Evolutionary conservation across 306 rosid species (phyloP), one percentile per base, ranked within the genome.

Genomic region (Luffa acutangula): DNA sequence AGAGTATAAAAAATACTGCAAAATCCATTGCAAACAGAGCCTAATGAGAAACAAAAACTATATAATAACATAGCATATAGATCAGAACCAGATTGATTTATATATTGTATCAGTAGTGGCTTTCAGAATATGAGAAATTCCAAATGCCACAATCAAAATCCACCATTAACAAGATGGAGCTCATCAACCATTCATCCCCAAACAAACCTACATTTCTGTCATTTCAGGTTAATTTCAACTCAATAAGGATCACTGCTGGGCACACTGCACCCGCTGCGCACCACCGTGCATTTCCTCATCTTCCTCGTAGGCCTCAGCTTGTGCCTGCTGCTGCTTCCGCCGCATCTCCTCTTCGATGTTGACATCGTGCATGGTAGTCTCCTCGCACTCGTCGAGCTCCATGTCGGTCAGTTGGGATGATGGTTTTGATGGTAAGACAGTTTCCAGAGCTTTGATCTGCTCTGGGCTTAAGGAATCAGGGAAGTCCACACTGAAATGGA

Each of bases 321-420:
- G 91, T 2, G 83, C 75, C 69, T 87, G 91, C 70, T 85, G 91
- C 64, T 89, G 90, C 84, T 81, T 94, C 92, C 97, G 83, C 84
- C 96, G 86, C 81, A 83, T 72, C 89, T 94, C 97, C 72, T 94
- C 97, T 79, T 92, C 97, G 75, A 94, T 89, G 72, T 92, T 92
- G 36, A 94, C 98, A 66, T 92, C 95, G 10, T 94, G 89, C 25
- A 92, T 88, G 33, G 97, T 92, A 0, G 97, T 94, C 81, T 94
- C 98, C 87, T 94, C 98, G 3, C 98, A 94, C 79, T 94, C 98
- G 1, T 94, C 98, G 10, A 94, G 67, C 88, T 91, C 97, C 97
- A 94, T 94, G 70, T 92, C 98, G 0, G 92, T 87, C 51, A 94
- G 80, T 74, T 85, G 88, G 3, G 92, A 81, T 0, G 87, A 76